These are phyloP conservation scores for Dipodascus albidus DNA, from an alignment of 805 yeast species.

Conservation along the genomic window DNA sequence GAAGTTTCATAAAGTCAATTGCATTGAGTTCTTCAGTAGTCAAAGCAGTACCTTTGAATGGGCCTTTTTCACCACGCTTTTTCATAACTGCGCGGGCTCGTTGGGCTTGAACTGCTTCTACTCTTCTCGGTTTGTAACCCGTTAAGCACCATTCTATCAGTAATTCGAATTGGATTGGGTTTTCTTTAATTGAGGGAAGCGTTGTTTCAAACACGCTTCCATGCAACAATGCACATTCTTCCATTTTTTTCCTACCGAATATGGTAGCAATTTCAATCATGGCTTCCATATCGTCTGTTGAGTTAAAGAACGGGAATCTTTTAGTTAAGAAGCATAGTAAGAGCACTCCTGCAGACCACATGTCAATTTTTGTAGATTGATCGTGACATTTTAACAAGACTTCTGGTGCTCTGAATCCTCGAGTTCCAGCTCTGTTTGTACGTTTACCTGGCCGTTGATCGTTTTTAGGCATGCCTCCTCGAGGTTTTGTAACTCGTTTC, in stretches of 20 bases:
- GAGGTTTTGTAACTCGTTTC: slow-evolving; percentile 17
- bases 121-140: slow-evolving; percentile 1
- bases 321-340: slow-evolving; percentile 65
- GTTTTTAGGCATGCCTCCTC: slow-evolving; percentile 70
- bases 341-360: slow-evolving; percentile 90
- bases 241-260: slow-evolving; percentile 66
- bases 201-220: slow-evolving; percentile 76
- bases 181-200: slow-evolving; percentile 23
- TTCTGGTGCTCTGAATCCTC: slow-evolving; percentile 94
- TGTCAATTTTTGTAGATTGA: slow-evolving; percentile 71
- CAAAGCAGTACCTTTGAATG: not conserved
- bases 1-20: slow-evolving; percentile 31
- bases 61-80: not conserved
- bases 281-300: slow-evolving; percentile 90
- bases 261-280: slow-evolving; percentile 70
- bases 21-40: slow-evolving; percentile 17
- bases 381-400: slow-evolving; percentile 77
- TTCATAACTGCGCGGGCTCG: not conserved
- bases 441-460: slow-evolving; percentile 83
- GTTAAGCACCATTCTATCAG: slow-evolving; percentile 6
- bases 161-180: not conserved
- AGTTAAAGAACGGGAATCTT: slow-evolving; percentile 87
- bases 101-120: not conserved
- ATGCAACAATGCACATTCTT: slow-evolving; percentile 69
- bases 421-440: slow-evolving; percentile 93